Percentiles rank a stretch among this genome's conserved stretches.
Evolutionary conservation across 1,284 basidiomycete genomes (phyloP).

Genomic region (Hemileia vastatrix): DNA sequence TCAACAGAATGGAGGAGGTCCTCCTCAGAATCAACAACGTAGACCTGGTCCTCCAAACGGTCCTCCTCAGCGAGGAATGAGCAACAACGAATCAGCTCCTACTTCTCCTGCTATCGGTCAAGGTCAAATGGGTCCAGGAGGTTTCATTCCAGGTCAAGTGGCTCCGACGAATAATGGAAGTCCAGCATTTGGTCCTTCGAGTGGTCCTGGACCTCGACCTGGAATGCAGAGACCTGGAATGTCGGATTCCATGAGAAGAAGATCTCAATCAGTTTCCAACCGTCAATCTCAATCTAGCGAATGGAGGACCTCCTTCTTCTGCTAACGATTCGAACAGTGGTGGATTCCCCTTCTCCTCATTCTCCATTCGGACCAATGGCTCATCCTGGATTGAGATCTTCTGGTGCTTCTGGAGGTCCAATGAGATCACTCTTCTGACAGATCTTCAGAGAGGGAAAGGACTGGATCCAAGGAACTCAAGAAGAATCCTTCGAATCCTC

Average conservation of each 20-base stretch:
- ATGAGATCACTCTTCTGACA: conserved; percentile 35
- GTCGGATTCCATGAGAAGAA: not conserved
- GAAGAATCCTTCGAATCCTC: conserved; percentile 39
- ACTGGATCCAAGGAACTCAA: conserved; percentile 30
- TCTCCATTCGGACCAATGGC: not conserved
- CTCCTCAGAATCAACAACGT: not conserved
- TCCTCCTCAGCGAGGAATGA: not conserved
- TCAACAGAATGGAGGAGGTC: not conserved
- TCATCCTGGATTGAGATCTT: not conserved
- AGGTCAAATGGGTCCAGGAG: not conserved
- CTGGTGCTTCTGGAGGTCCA: conserved; percentile 16
- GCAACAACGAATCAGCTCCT: not conserved
- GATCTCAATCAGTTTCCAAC: conserved; percentile 1
- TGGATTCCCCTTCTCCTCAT: not conserved
- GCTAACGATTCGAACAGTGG: not conserved
- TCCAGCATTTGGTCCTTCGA: conserved; percentile 19
- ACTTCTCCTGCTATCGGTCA: not conserved
- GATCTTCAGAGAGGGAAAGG: conserved; percentile 31
- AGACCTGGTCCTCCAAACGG: not conserved
- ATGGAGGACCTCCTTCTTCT: not conserved
- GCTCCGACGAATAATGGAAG: conserved; percentile 14
- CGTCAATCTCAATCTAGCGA: not conserved
- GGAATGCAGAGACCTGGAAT: not conserved
- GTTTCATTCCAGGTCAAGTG: conserved; percentile 26
- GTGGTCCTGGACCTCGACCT: not conserved